Base-by-base conservation (phyloP, 2,329 filamentous ascomycete species). In the Cladosporium sp. region DNA sequence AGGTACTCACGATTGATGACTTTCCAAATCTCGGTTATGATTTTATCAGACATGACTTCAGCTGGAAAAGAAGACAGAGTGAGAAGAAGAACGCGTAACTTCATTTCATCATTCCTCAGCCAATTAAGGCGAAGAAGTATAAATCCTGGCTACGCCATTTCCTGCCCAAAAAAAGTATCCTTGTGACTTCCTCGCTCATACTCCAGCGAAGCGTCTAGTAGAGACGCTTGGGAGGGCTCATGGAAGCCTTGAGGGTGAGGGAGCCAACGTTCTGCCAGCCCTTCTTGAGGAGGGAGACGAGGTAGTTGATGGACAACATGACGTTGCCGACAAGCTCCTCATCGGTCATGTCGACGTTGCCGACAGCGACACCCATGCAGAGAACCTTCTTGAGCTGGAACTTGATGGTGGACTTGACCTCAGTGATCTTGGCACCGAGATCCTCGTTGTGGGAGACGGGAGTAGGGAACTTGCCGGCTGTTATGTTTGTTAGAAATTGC, bases 301-400 rank as follows among this genome's bases (percentile, higher is more conserved):
- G 88, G 88, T 99, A 99, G 90, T 99, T 99, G 88, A 99, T 97
- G 81, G 93, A 86, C 83, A 99, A 83, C 94, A 99, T 99, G 82
- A 97, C 92, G 89, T 99, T 99, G 77, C 86, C 89, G 71, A 99
- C 88, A 70, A 99, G 84, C 85, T 97, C 90, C 76, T 99, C 94
- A 83, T 91, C 83, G 68, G 85, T 89, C 94, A 99, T 99, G 74
- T 88, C 92, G 73, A 99, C 94, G 82, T 99, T 96, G 77, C 94
- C 94, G 75, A 99, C 90, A 72, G 94, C 94, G 78, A 97, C 93
- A 89, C 93, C 94, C 87, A 99, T 92, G 87, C 94, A 99, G 72
- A 99, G 87, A 79, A 99, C 94, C 90, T 99, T 99, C 91, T 99
- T 99, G 76, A 99, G 86, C 87, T 99, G 92, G 89, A 99, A 99